Evolutionary conservation across 2,329 filamentous ascomycete genomes (phyloP), one percentile per base, ranked within the genome.

Genomic region (Rosellinia necatrix): DNA sequence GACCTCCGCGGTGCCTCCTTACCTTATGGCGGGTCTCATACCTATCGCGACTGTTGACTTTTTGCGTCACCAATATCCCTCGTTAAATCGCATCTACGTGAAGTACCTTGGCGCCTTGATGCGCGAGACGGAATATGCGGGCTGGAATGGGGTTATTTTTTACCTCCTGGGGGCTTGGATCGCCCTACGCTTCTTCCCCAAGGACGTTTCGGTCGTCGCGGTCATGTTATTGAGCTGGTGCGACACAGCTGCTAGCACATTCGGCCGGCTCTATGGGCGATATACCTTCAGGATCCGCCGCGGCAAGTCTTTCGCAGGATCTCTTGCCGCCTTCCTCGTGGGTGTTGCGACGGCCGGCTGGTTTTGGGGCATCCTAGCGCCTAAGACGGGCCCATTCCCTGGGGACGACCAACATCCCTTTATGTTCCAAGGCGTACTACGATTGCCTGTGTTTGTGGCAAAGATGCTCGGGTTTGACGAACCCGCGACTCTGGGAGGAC

Each of bases 81-180:
- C 86, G 1, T 83, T 99, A 68, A 99, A 99, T 73, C 82, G 87
- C 32, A 71, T 96, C 53, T 99, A 97, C 74, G 93, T 97, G 66
- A 85, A 83, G 53, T 81, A 84, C 32, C 76, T 97, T 12, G 94
- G 94, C 42, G 91, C 92, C 0, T 80, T 99, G 65, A 99, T 99
- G 94, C 90, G 94, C 51, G 94, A 99, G 77, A 94, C 89, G 62
- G 94, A 99, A 75, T 96, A 93, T 65, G 82, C 87, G 43, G 91
- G 92, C 48, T 99, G 91, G 81, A 99, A 99, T 71, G 94, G 94
- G 49, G 93, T 97, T 64, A 96, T 99, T 64, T 97, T 90, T 79
- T 99, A 97, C 74, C 84, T 99, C 8, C 83, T 97, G 6, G 94
- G 94, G 53, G 88, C 92, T 24, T 97, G 92, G 86, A 81, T 87